A percentile compares a stretch with the other conserved stretches of the same genome.
phyloP scores from a whole-genome alignment of 2,329 filamentous ascomycete genomes.

The Ophiostoma quercus region DNA sequence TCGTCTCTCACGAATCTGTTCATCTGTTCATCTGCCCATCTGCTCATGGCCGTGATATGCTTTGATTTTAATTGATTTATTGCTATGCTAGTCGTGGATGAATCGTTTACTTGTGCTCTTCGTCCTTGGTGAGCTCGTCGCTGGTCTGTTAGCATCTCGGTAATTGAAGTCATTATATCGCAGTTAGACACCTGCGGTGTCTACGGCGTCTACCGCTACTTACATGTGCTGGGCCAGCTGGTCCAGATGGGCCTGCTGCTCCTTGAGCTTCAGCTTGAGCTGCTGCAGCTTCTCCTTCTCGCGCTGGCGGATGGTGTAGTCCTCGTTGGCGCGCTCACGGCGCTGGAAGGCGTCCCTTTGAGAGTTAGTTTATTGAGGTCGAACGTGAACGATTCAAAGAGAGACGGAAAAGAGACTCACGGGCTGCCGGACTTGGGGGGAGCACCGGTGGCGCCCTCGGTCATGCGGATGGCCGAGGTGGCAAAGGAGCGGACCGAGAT shows the following conservation, averaged over 20 bases:
- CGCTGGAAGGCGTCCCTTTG: slow-evolving; percentile 83
- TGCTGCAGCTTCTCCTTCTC: slow-evolving; percentile 84
- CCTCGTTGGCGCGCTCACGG: slow-evolving; percentile 83
- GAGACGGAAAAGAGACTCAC: slow-evolving; percentile 36
- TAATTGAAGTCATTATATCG: no score
- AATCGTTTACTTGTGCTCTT: slow-evolving; percentile 8
- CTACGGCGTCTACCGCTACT: no score
- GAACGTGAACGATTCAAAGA: no score
- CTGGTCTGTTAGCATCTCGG: not conserved
- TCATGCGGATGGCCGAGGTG: slow-evolving; percentile 58
- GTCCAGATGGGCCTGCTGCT: slow-evolving; percentile 78
- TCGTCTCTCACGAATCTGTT: no score
- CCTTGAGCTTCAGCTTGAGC: slow-evolving; percentile 66
- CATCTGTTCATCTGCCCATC: no score
- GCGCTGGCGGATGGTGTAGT: slow-evolving; percentile 76
- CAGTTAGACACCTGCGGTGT: not conserved
- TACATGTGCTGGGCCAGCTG: slow-evolving; percentile 85
- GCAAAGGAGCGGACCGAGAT: slow-evolving; percentile 55
- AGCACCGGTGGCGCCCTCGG: slow-evolving; percentile 64
- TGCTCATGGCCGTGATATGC: no score
- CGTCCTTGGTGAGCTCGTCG: slow-evolving; percentile 17
- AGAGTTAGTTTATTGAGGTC: not conserved
- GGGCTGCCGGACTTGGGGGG: slow-evolving; percentile 49
- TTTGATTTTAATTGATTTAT: no score
- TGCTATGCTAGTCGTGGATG: not conserved